Evolutionary conservation across 805 yeast species (phyloP), one percentile per base, ranked within the genome.

Genomic region (Ogataea haglerorum): DNA sequence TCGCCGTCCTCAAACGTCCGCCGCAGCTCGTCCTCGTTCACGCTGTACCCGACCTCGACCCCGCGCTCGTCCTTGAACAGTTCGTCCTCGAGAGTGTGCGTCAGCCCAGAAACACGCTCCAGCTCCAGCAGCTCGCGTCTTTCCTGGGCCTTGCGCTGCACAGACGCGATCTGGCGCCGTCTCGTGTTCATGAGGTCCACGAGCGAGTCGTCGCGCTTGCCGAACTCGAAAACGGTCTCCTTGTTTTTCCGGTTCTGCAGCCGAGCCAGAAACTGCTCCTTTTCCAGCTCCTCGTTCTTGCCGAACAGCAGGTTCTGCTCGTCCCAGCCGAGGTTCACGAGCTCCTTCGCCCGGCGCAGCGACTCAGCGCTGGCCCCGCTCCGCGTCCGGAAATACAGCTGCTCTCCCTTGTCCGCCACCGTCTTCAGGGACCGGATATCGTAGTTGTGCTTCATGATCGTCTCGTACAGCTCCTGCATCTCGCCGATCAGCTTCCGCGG

Each of bases 211-310:
- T 81, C 86, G 36, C 71, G 73, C 54, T 81, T 78, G 46, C 80
- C 76, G 63, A 89, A 84, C 63, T 93, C 99, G 60, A 93, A 93
- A 3, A 93, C 97, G 0, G 99, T 93, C 59, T 93, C 98, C 54
- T 86, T 83, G 36, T 78, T 69, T 30, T 69, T 61, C 57, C 96
- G 72, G 51, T 85, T 75, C 45, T 78, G 77, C 45, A 93, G 67
- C 53, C 80, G 79, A 5, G 78, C 85, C 49, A 93, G 71, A 54
- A 93, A 82, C 30, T 64, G 73, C 18, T 83, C 72, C 58, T 85
- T 86, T 51, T 85, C 93, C 48, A 72, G 73, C 52, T 86, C 95
- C 39, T 73, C 60, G 56, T 87, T 87, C 22, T 76, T 73, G 16
- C 95, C 95, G 58, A 89, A 86, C 39, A 85, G 60, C 23, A 89